These are phyloP conservation scores for Cryptococcus wingfieldii DNA, from an alignment of 1,284 basidiomycete genomes.

Conservation along the genomic window DNA sequence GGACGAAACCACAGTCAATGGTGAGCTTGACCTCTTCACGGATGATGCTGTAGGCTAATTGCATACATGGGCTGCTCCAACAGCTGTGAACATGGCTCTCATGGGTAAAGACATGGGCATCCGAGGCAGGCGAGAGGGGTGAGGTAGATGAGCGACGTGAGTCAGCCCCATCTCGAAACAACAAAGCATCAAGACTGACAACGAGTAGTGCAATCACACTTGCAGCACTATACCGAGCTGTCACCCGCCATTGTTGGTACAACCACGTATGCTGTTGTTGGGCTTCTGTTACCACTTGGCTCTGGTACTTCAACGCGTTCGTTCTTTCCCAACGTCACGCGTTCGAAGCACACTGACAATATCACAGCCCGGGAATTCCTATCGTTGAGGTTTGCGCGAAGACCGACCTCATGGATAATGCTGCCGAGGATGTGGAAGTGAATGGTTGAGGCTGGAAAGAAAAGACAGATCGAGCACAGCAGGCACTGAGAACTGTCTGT, in stretches of 20 bases:
- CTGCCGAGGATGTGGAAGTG: constrained; percentile 58
- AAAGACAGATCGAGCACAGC: constrained; percentile 90
- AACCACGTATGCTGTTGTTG: constrained; percentile 44
- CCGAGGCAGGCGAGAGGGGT: constrained; percentile 62
- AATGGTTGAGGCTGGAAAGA: constrained; percentile 84
- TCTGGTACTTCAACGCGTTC: constrained; percentile 64
- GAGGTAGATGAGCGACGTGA: constrained; percentile 66
- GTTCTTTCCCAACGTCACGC: not conserved
- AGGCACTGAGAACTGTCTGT: constrained; percentile 84
- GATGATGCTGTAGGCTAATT: not conserved
- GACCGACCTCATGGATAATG: constrained; percentile 78
- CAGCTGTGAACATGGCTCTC: constrained; percentile 81
- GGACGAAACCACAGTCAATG: constrained; percentile 88
- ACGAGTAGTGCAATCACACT: constrained; percentile 71
- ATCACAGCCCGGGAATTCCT: constrained; percentile 63
- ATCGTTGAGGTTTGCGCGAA: constrained; percentile 85
- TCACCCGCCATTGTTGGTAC: constrained; percentile 52
- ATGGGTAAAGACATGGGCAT: constrained; percentile 83
- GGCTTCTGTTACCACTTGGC: constrained; percentile 66
- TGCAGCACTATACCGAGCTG: constrained; percentile 86
- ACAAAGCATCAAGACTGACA: not conserved
- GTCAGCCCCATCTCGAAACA: constrained; percentile 29
- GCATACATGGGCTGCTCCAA: constrained; percentile 36
- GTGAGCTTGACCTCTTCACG: constrained; percentile 63
- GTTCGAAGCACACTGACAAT: constrained; percentile 5